Conservation (phyloP, 352 stramenopile species). For the Phytophthora fragariae region DNA sequence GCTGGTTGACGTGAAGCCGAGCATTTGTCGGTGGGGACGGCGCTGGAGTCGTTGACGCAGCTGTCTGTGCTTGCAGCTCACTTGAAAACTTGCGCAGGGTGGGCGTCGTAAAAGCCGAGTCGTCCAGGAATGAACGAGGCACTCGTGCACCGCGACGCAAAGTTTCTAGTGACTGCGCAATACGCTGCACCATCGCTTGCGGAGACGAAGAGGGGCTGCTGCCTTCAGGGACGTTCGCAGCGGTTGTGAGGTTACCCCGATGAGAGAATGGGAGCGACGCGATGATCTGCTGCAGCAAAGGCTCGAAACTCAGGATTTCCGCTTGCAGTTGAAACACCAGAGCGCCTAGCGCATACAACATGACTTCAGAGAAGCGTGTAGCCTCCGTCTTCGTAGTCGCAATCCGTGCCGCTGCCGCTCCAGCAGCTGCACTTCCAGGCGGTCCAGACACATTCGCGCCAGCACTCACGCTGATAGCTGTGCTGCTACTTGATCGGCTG, state of each 20-base stretch:
- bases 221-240: conserved; percentile 24
- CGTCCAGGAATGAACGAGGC: conserved; percentile 55
- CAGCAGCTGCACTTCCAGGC: conserved; percentile 21
- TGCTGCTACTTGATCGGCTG: conserved; percentile 47
- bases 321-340: conserved; percentile 81
- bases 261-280: conserved; percentile 56
- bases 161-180: conserved; percentile 62
- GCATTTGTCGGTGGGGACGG: conserved; percentile 55
- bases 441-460: conserved; percentile 13
- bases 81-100: conserved; percentile 51
- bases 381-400: conserved; percentile 71
- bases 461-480: conserved; percentile 15
- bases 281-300: conserved; percentile 74
- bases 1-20: conserved; percentile 93
- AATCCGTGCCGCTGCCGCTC: conserved; percentile 43
- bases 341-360: conserved; percentile 78
- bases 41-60: conserved; percentile 37
- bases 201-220: conserved; percentile 39
- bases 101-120: conserved; percentile 57
- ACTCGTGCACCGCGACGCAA: conserved; percentile 60
- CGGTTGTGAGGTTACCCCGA: conserved; percentile 30
- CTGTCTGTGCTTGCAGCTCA: conserved; percentile 45
- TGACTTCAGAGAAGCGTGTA: conserved; percentile 75
- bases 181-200: conserved; percentile 53
- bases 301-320: conserved; percentile 79